Percentiles rank a stretch among this genome's conserved stretches.
Conservation (phyloP, 75 land plant species). For the Picea glauca region DNA sequence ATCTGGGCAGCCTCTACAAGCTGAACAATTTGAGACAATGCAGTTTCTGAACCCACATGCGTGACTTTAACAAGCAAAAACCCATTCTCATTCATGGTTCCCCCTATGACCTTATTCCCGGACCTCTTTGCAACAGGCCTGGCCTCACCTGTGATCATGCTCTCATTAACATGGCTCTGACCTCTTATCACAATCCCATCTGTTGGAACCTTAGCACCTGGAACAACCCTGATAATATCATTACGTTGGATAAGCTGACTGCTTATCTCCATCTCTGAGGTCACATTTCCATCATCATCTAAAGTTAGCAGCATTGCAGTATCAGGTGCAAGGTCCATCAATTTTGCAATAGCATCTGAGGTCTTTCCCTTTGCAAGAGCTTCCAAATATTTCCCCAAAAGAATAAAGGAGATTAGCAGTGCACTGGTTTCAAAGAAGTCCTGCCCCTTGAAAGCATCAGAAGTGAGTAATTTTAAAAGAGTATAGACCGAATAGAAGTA, state of each 20-base stretch:
- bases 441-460: constrained; percentile 41
- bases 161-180: constrained; percentile 90
- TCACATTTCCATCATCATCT: constrained; percentile 50
- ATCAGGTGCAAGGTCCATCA: constrained; percentile 65
- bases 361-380: constrained; percentile 55
- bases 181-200: constrained; percentile 86
- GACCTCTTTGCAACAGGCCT: constrained; percentile 68
- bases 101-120: constrained; percentile 83
- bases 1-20: constrained; percentile 96
- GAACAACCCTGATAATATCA: constrained; percentile 85
- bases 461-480: constrained; percentile 30
- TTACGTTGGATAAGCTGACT: constrained; percentile 74
- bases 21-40: constrained; percentile 86
- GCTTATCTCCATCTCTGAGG: constrained; percentile 69
- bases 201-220: constrained; percentile 85
- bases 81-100: constrained; percentile 89
- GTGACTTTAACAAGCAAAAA: constrained; percentile 71
- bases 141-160: constrained; percentile 96
- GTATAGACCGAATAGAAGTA: constrained; percentile 68
- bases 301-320: constrained; percentile 46
- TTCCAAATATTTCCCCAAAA: constrained; percentile 50
- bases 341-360: constrained; percentile 77
- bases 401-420: constrained; percentile 46
- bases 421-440: constrained; percentile 80
- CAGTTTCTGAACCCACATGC: constrained; percentile 91